Base-by-base conservation (phyloP, 306 rosid genomes). In the Fagus sylvatica region DNA sequence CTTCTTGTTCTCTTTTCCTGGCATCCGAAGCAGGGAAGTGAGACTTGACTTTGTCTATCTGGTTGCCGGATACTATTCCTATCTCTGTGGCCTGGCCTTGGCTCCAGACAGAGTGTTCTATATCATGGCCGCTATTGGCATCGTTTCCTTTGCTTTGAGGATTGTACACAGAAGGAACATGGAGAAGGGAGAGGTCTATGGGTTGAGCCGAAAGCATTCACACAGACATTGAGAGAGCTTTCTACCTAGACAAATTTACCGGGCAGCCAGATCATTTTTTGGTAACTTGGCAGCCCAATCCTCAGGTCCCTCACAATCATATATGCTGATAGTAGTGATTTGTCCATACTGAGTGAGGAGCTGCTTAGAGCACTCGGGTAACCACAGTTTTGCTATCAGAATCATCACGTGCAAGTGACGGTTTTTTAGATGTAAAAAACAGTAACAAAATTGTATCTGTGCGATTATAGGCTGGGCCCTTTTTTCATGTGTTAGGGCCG, bases 51-150 rank as follows among this genome's bases (percentile, higher is more conserved):
- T 84, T 22, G 57, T 93, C 78, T 93, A 93, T 84, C 83, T 93
- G 61, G 59, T 87, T 28, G 98, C 96, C 57, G 97, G 99, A 79
- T 91, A 88, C 81, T 90, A 85, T 77, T 85, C 91, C 46, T 93
- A 81, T 79, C 80, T 89, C 78, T 87, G 90, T 78, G 91, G 94
- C 78, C 85, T 95, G 76, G 88, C 91, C 42, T 71, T 89, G 90
- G 89, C 96, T 67, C 99, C 99, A 0, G 88, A 91, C 71, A 64
- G 77, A 76, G 89, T 84, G 11, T 84, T 95, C 75, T 89, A 90
- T 62, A 89, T 71, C 4, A 89, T 93, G 97, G 93, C 97, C 41
- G 74, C 87, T 30, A 84, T 87, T 28, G 98, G 99, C n/a, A 76
- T 69, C 77, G 80, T 81, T 82, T 87, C 96, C 46, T 90, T 89